phyloP scores from a whole-genome alignment of 345 rosid species.

The Arabis hirsuta region DNA sequence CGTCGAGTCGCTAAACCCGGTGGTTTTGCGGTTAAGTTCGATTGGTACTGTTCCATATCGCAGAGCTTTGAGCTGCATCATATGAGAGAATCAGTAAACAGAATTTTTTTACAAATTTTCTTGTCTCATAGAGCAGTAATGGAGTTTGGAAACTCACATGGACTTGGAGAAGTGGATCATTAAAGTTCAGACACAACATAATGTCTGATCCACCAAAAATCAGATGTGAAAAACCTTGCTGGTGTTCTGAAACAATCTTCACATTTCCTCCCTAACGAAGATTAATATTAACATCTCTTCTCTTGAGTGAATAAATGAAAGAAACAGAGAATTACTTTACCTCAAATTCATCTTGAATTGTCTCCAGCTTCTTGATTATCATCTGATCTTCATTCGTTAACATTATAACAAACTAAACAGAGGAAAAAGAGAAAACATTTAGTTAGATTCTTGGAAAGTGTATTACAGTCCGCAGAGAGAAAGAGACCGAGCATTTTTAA shows the following conservation, averaged over 20 bases:
- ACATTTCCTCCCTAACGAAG: conserved; percentile 52
- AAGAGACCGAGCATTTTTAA: conserved; percentile 29
- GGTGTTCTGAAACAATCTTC: conserved; percentile 48
- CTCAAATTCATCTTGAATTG: conserved; percentile 52
- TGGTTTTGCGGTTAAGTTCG: conserved; percentile 38
- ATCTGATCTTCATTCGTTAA: conserved; percentile 45
- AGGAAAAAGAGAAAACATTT: conserved; percentile 13
- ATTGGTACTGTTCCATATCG: conserved; percentile 73
- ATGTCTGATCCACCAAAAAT: conserved; percentile 69
- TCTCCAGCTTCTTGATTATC: conserved; percentile 43
- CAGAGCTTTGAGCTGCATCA: conserved; percentile 70
- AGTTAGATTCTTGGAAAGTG: not conserved
- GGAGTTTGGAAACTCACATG: conserved; percentile 52
- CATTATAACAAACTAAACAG: conserved; percentile 57
- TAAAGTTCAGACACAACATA: conserved; percentile 57
- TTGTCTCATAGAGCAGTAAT: not conserved
- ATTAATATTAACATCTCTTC: conserved; percentile 11
- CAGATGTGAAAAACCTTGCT: conserved; percentile 59
- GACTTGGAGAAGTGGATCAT: conserved; percentile 65
- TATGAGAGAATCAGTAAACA: too few species aligned
- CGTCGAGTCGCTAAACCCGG: conserved; percentile 48
- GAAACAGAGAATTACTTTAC: conserved; percentile 32
- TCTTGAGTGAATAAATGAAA: conserved; percentile 5
- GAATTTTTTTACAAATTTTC: too few species aligned
- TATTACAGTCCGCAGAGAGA: not conserved